Percentiles rank a stretch among this genome's conserved stretches.
Conservation (phyloP, 2,329 filamentous ascomycete genomes). For the Colletotrichum salicis region DNA sequence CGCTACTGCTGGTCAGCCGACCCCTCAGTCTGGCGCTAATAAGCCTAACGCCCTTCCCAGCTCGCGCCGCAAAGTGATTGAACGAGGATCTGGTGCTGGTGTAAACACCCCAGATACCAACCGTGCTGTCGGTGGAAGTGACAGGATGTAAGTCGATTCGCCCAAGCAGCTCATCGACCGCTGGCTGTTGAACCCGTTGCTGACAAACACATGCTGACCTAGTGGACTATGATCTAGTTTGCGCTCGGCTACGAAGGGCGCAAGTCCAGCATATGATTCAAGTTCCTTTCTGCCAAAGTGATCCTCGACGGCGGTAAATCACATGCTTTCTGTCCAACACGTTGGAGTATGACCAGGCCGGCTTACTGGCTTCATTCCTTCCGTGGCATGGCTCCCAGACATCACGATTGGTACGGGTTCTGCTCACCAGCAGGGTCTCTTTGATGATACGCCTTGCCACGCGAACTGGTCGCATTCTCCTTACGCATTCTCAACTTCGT, state of each 20-base stretch:
- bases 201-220: constrained; percentile 82
- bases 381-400: constrained; percentile 32
- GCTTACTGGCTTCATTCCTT: constrained; percentile 25
- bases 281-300: constrained; percentile 57
- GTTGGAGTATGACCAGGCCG: constrained; percentile 38
- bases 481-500: constrained; percentile 53
- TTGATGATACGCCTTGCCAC: constrained; percentile 41
- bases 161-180: constrained; percentile 58
- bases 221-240: constrained; percentile 84
- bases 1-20: constrained; percentile 71
- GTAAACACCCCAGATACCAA: constrained; percentile 78
- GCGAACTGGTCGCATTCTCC: constrained; percentile 50
- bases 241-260: constrained; percentile 83
- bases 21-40: constrained; percentile 67
- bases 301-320: constrained; percentile 43
- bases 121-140: constrained; percentile 81
- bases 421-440: constrained; percentile 33
- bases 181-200: constrained; percentile 77
- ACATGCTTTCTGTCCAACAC: constrained; percentile 36
- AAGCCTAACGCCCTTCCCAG: constrained; percentile 80
- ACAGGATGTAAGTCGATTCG: constrained; percentile 93
- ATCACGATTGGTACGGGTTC: constrained; percentile 36
- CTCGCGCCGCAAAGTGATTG: constrained; percentile 87
- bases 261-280: constrained; percentile 57
- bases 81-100: constrained; percentile 67